phyloP scores from a whole-genome alignment of 495 filamentous ascomycete genomes.

The Aspergillus haitiensis region DNA sequence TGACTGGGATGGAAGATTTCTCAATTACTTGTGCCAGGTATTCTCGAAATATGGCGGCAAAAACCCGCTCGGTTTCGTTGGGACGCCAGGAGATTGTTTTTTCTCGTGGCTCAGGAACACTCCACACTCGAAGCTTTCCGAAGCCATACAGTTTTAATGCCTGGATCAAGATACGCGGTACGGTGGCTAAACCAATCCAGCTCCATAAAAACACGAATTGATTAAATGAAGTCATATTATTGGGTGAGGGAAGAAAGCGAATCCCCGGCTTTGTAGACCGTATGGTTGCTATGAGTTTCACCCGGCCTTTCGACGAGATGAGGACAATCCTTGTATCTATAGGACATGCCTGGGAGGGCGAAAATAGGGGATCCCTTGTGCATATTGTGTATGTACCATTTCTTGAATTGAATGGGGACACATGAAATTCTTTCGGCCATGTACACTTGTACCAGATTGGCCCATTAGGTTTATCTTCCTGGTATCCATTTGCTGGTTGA shows the following conservation, averaged over 20 bases:
- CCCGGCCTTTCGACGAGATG: background rate
- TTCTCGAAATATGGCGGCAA: slow-evolving; percentile 7
- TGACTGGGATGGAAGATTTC: background rate
- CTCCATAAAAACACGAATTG: background rate
- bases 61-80: background rate
- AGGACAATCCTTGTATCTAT: slow-evolving; percentile 10
- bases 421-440: slow-evolving; percentile 12
- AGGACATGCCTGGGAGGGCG: background rate
- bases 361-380: slow-evolving; percentile 5
- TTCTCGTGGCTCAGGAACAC: background rate
- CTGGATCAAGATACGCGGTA: slow-evolving; percentile 10
- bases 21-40: slow-evolving; percentile 3
- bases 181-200: slow-evolving; percentile 5
- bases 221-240: background rate
- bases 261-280: background rate
- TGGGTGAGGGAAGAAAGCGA: background rate
- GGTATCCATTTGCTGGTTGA: too few relatives aligned
- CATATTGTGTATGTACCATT: slow-evolving; percentile 2
- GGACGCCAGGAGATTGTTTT: background rate
- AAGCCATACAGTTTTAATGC: background rate
- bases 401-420: slow-evolving; percentile 7
- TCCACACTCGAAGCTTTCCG: slow-evolving; percentile 2
- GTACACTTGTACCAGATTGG: background rate
- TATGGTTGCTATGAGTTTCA: slow-evolving; percentile 10
- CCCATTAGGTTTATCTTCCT: background rate